A percentile compares a stretch with the other conserved stretches of the same genome.
Conservation (phyloP, 2,329 filamentous ascomycete species). For the Pyrenochaeta sp. region DNA sequence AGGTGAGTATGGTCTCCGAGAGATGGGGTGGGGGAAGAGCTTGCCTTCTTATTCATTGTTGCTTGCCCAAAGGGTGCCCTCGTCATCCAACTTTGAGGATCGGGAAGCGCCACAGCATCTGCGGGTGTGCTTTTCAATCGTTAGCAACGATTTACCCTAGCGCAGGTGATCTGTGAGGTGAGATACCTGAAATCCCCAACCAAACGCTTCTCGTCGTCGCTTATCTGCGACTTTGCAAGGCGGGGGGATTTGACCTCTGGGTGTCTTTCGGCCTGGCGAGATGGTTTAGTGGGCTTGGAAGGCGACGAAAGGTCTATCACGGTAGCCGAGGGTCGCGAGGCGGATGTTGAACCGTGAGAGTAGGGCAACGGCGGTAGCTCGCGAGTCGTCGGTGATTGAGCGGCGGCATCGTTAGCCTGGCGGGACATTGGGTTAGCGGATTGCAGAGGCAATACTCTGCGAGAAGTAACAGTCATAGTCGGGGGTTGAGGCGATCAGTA, state of each 20-base stretch:
- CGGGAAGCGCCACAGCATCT: conserved; percentile 26
- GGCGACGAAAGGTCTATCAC: conserved; percentile 24
- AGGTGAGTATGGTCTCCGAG: conserved; percentile 8
- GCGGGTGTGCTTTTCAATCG: conserved; percentile 18
- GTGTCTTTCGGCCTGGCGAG: background rate
- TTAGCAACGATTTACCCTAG: conserved; percentile 16
- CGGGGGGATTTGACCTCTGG: background rate
- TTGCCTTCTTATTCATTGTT: conserved; percentile 10
- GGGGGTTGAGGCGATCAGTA: background rate
- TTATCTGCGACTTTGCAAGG: background rate
- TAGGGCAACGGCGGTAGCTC: conserved; percentile 13
- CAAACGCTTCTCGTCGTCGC: conserved; percentile 25
- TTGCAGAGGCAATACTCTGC: background rate
- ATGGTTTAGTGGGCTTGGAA: background rate
- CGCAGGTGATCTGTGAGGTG: background rate
- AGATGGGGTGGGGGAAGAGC: background rate
- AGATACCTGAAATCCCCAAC: conserved; percentile 26
- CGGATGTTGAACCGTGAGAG: conserved; percentile 7
- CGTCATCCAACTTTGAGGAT: conserved; percentile 19
- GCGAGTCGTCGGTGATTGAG: conserved; percentile 4
- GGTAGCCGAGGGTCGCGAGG: background rate
- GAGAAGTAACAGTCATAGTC: background rate
- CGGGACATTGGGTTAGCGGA: conserved; percentile 26
- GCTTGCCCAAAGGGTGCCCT: background rate
- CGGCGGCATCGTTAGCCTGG: conserved; percentile 32